A percentile compares a stretch with the other conserved stretches of the same genome.
Conservation (phyloP, 441 rosid species). For the Pelargonium fulgidum region DNA sequence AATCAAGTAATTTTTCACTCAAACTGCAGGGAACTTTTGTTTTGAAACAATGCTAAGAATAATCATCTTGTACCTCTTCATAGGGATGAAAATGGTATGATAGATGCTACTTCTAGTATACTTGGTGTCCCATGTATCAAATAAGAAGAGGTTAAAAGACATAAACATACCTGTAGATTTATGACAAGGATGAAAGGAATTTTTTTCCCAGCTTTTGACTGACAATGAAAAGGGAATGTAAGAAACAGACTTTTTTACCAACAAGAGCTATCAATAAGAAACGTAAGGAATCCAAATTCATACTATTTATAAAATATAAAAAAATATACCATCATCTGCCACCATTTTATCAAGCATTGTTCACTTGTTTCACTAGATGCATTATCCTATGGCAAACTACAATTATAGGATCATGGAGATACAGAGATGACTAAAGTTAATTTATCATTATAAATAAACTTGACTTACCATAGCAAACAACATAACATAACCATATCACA, state of each 20-base stretch:
- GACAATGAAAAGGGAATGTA: constrained; percentile 26
- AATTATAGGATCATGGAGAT: neutral
- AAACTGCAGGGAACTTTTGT: no score
- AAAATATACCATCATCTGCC: neutral
- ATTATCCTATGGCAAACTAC: neutral
- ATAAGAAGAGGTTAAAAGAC: neutral
- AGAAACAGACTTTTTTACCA: neutral
- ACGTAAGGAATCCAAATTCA: neutral
- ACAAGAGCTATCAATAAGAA: neutral
- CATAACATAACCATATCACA: neutral
- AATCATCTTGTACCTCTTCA: constrained; percentile 3
- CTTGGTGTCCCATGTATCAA: neutral
- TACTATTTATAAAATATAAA: neutral
- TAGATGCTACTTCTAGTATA: neutral
- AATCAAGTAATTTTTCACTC: no score
- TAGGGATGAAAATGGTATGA: neutral
- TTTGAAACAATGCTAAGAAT: no score
- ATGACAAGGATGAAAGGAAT: constrained; percentile 83
- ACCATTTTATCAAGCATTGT: neutral
- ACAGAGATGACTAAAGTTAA: neutral
- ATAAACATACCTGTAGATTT: constrained; percentile 71
- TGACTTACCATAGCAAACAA: neutral
- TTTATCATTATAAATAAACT: neutral
- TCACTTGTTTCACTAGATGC: neutral
- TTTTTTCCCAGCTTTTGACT: constrained; percentile 86